phyloP scores from a whole-genome alignment of 2,329 filamentous ascomycete species.

The Magnaporthiopsis incrustans region DNA sequence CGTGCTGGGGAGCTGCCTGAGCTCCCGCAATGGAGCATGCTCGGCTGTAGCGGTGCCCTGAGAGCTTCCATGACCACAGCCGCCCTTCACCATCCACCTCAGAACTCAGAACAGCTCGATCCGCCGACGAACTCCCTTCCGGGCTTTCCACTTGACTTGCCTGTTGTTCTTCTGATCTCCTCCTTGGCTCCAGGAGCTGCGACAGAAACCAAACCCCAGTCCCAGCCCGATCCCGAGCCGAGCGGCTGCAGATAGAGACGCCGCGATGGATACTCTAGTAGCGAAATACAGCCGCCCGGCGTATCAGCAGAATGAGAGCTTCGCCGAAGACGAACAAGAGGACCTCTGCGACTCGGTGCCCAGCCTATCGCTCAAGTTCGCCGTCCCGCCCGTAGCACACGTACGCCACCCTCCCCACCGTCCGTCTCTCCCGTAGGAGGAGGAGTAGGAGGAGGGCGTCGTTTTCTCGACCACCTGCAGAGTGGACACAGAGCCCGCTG shows the following conservation, averaged over 20 bases:
- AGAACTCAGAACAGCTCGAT: background rate
- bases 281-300: slow-evolving; percentile 80
- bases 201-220: background rate
- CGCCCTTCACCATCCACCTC: too few species aligned
- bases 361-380: slow-evolving; percentile 84
- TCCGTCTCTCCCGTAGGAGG: too few species aligned
- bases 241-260: slow-evolving; percentile 7
- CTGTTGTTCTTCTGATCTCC: background rate
- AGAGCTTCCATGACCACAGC: background rate
- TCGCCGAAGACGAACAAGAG: slow-evolving; percentile 64
- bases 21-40: background rate
- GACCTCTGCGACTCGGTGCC: slow-evolving; percentile 63
- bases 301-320: slow-evolving; percentile 62
- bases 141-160: background rate
- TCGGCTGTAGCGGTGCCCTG: background rate
- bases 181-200: background rate
- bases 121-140: background rate
- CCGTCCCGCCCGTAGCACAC: slow-evolving; percentile 85
- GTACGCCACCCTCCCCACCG: slow-evolving; percentile 40
- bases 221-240: background rate
- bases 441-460: background rate
- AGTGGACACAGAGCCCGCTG: slow-evolving; percentile 5
- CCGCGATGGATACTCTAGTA: slow-evolving; percentile 82
- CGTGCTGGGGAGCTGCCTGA: slow-evolving; percentile 7
- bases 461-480: background rate